phyloP scores from a whole-genome alignment of 345 rosid genomes.

The Pistacia integerrima region DNA sequence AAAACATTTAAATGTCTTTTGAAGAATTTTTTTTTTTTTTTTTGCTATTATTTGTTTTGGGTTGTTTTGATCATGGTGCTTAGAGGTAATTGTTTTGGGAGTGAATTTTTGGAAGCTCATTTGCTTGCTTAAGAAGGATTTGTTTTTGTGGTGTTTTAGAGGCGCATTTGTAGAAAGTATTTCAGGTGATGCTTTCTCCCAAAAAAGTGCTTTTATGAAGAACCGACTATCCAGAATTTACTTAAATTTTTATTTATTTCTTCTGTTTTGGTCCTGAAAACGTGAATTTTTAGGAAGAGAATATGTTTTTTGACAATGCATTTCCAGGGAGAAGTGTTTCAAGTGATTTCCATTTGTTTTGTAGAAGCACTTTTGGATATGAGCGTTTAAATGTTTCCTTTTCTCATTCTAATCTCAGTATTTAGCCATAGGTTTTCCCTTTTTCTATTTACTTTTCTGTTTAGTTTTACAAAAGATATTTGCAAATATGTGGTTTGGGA shows the following conservation, averaged over 20 bases:
- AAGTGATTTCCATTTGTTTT: no score
- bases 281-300: no score
- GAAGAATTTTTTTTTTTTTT: neutral
- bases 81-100: neutral
- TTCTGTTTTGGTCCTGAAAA: no score
- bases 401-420: neutral
- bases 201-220: neutral
- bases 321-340: no score
- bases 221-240: no score
- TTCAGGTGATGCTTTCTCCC: no score
- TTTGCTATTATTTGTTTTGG: neutral
- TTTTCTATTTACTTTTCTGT: no score
- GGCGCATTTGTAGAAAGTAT: neutral
- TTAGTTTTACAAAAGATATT: no score
- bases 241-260: no score
- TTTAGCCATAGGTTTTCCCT: no score
- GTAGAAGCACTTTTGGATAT: neutral
- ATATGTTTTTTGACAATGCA: no score
- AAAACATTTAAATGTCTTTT: conserved; percentile 2
- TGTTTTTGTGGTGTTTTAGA: neutral
- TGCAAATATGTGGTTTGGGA: no score
- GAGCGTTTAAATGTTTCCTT: neutral
- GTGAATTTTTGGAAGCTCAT: neutral
- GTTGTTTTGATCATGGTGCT: neutral
- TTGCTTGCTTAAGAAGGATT: neutral